A percentile compares a stretch with the other conserved stretches of the same genome.
phyloP scores from a whole-genome alignment of 2,329 filamentous ascomycete species.

The Fonsecaea pedrosoi region DNA sequence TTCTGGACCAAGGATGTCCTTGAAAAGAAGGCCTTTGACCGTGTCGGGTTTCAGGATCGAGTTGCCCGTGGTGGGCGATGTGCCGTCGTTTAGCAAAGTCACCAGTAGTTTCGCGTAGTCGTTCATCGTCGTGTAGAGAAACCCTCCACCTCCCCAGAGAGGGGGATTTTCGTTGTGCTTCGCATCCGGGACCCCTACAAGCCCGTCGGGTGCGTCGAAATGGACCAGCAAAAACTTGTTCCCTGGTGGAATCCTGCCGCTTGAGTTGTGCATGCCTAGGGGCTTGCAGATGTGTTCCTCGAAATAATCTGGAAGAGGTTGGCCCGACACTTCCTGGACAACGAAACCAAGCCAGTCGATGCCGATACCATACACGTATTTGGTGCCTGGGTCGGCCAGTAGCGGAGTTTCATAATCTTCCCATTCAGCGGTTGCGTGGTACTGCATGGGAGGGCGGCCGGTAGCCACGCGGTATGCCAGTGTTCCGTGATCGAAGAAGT shows the following conservation, averaged over 20 bases:
- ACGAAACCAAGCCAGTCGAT: conserved; percentile 60
- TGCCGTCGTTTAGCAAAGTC: conserved; percentile 34
- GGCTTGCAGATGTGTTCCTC: conserved; percentile 56
- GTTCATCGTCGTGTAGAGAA: conserved; percentile 32
- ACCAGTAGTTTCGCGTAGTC: conserved; percentile 35
- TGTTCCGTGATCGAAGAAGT: conserved; percentile 34
- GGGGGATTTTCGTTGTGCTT: conserved; percentile 7
- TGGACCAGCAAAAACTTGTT: conserved; percentile 79
- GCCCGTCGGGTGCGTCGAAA: conserved; percentile 73
- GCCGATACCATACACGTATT: conserved; percentile 43
- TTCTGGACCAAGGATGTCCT: conserved; percentile 28
- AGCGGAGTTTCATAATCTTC: conserved; percentile 32
- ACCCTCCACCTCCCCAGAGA: conserved; percentile 32
- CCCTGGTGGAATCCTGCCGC: background rate
- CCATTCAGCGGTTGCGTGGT: conserved; percentile 15
- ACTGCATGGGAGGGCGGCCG: conserved; percentile 16
- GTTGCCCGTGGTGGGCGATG: conserved; percentile 25
- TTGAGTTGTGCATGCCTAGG: conserved; percentile 46
- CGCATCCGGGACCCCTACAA: conserved; percentile 19
- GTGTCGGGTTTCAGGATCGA: conserved; percentile 35
- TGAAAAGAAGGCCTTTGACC: conserved; percentile 35
- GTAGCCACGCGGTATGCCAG: conserved; percentile 26
- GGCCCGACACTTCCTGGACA: conserved; percentile 54
- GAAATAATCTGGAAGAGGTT: conserved; percentile 55
- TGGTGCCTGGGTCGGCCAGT: conserved; percentile 31